These are phyloP conservation scores for Talaromyces proteolyticus DNA, from an alignment of 495 filamentous ascomycete species.

Conservation along the genomic window DNA sequence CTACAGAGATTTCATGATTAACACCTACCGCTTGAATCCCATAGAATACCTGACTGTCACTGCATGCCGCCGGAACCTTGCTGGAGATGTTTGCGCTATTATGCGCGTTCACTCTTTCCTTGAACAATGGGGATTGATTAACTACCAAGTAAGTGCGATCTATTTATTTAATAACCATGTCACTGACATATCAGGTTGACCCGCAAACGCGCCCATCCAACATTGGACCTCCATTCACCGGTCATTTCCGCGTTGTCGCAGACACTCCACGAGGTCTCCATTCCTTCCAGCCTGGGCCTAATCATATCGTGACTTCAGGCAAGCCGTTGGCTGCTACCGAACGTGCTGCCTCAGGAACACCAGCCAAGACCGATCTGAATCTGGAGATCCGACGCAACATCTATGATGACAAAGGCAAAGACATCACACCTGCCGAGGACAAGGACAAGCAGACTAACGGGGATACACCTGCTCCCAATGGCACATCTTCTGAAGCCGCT, in stretches of 20 bases:
- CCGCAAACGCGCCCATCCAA: constrained; percentile 90
- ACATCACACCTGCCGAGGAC: constrained; percentile 52
- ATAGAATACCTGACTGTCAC: constrained; percentile 96
- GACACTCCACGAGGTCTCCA: constrained; percentile 94
- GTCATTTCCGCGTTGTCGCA: constrained; percentile 90
- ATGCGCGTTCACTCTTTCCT: constrained; percentile 98
- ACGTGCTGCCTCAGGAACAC: constrained; percentile 64
- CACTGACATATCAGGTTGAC: constrained; percentile 64
- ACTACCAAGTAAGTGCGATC: constrained; percentile 71
- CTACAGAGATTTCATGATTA: constrained; percentile 99
- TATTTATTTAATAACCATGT: background rate
- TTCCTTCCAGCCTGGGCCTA: constrained; percentile 84
- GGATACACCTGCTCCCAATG: constrained; percentile 56
- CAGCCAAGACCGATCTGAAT: constrained; percentile 75
- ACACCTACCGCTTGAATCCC: constrained; percentile 93
- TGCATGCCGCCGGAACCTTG: constrained; percentile 91
- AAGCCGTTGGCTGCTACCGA: constrained; percentile 67
- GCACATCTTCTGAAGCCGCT: constrained; percentile 35
- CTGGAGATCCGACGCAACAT: constrained; percentile 90
- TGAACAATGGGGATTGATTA: constrained; percentile 99
- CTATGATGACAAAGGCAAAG: constrained; percentile 89
- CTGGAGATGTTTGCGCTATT: constrained; percentile 96
- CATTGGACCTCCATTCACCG: constrained; percentile 93
- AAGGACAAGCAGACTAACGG: constrained; percentile 73
- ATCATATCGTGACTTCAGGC: constrained; percentile 65